Percentiles rank a stretch among this genome's conserved stretches.
These are phyloP conservation scores for Hexamita inflata DNA, from an alignment of 208 protist genomes.

Conservation along the genomic window DNA sequence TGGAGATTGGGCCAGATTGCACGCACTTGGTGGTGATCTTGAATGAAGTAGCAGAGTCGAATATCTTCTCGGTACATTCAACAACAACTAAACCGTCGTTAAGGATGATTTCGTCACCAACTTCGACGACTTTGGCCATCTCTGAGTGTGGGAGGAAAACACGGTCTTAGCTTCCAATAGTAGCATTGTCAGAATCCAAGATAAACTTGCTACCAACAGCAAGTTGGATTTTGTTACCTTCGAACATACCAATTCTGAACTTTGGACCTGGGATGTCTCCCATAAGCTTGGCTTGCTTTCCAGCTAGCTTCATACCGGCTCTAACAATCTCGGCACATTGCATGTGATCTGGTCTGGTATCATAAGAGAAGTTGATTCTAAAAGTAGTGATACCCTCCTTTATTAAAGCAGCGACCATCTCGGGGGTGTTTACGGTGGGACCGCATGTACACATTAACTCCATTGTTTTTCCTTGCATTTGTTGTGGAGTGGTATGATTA, in stretches of 20 bases:
- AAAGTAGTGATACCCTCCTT: slow-evolving; percentile 36
- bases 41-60: not conserved
- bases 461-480: too few species aligned
- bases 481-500: too few species aligned
- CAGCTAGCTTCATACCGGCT: slow-evolving; percentile 3
- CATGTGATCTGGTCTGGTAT: slow-evolving; percentile 35
- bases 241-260: slow-evolving; percentile 32
- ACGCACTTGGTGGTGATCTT: slow-evolving; percentile 19
- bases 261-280: slow-evolving; percentile 46
- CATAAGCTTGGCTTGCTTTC: slow-evolving; percentile 34
- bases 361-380: slow-evolving; percentile 47
- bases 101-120: slow-evolving; percentile 36
- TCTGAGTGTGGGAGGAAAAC: slow-evolving; percentile 39
- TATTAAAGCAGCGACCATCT: slow-evolving; percentile 35
- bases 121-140: slow-evolving; percentile 30
- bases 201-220: slow-evolving; percentile 14
- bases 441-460: slow-evolving; percentile 42
- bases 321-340: slow-evolving; percentile 25
- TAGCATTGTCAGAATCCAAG: not conserved
- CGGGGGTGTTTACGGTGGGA: slow-evolving; percentile 15
- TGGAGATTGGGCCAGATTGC: not conserved
- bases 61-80: not conserved
- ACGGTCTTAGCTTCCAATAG: slow-evolving; percentile 16
- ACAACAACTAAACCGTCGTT: slow-evolving; percentile 44
- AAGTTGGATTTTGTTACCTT: slow-evolving; percentile 5